Base-by-base conservation (phyloP, 768 basidiomycete genomes). In the Saitozyma sp. region DNA sequence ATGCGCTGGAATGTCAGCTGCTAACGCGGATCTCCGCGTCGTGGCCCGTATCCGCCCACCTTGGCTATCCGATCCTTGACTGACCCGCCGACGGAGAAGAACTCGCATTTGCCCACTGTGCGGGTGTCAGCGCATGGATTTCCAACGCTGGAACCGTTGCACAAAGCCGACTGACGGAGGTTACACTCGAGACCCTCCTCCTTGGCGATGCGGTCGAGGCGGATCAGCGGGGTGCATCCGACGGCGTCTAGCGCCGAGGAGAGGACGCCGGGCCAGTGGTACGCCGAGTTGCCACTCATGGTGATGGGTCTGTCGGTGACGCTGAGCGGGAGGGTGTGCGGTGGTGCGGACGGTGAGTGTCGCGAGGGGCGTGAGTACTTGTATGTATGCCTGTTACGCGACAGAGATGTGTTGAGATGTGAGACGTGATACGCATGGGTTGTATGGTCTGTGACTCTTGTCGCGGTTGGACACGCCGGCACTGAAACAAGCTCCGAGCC, bases 41-140 rank as follows among this genome's bases (percentile, higher is more conserved):
- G 29, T 45, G 20, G 48, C 40, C 14, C 17, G 29, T 9, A 55
- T 17, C 45, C 11, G 13, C 65, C 29, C 37, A 79, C 80, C 66
- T 92, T 94, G 37, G 93, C 94, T 57, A 98, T 95, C 62, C 94
- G 84, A 77, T 98, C 95, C 82, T 99, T 99, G 62, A 97, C 89
- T 2, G 90, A 92, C 2, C 95, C 95, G 9, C 95, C 96, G 1
- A 87, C 88, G 17, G 90, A 92, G 74, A 90, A 85, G 77, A 86
- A 97, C 71, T 99, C 95, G 14, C 90, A 83, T 80, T 96, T 97
- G 8, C 84, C 94, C 74, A 95, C 90, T 94, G 42, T 9, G 10
- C 11, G 45, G 11, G 45, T 7, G 41, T 64, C 16, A 67, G 62
- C 49, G 20, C 13, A 38, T n/a, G 7, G 9, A 2, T 5, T 2